A percentile compares a stretch with the other conserved stretches of the same genome.
Evolutionary conservation across 1,284 basidiomycete genomes (phyloP).

Genomic region (Leccinum cinnamomeum): DNA sequence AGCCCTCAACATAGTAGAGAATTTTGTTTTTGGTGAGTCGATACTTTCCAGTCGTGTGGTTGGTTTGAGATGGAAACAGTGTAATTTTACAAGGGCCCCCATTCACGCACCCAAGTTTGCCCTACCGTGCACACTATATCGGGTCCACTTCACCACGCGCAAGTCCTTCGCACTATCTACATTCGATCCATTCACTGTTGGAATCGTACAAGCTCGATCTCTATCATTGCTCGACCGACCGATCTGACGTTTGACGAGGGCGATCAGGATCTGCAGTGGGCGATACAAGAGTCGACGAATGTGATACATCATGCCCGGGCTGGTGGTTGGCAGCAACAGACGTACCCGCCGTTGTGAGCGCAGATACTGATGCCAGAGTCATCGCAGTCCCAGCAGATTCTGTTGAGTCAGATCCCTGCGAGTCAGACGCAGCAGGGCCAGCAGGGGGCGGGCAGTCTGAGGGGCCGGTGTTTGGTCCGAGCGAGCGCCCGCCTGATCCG

Average conservation of each 20-base stretch:
- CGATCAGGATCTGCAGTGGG: slow-evolving; percentile 47
- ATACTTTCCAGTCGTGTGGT: neutral
- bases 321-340: slow-evolving; percentile 1
- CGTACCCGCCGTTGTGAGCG: slow-evolving; percentile 17
- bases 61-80: neutral
- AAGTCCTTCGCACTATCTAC: slow-evolving; percentile 79
- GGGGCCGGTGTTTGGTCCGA: slow-evolving; percentile 52
- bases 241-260: slow-evolving; percentile 60
- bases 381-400: slow-evolving; percentile 3
- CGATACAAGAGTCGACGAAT: slow-evolving; percentile 53
- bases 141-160: slow-evolving; percentile 80
- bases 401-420: neutral
- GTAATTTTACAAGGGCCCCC: slow-evolving; percentile 62
- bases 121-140: slow-evolving; percentile 79
- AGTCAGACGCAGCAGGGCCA: neutral
- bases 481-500: slow-evolving; percentile 57
- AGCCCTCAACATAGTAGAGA: slow-evolving; percentile 72
- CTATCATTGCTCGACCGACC: slow-evolving; percentile 33
- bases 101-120: slow-evolving; percentile 77
- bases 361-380: slow-evolving; percentile 3
- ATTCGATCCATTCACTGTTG: slow-evolving; percentile 66
- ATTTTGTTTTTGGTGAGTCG: slow-evolving; percentile 65
- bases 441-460: slow-evolving; percentile 24
- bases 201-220: slow-evolving; percentile 68
- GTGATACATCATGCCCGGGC: slow-evolving; percentile 21